Percentiles rank a stretch among this genome's conserved stretches.
Conservation (phyloP, 805 yeast species). For the Nakazawaea peltata region DNA sequence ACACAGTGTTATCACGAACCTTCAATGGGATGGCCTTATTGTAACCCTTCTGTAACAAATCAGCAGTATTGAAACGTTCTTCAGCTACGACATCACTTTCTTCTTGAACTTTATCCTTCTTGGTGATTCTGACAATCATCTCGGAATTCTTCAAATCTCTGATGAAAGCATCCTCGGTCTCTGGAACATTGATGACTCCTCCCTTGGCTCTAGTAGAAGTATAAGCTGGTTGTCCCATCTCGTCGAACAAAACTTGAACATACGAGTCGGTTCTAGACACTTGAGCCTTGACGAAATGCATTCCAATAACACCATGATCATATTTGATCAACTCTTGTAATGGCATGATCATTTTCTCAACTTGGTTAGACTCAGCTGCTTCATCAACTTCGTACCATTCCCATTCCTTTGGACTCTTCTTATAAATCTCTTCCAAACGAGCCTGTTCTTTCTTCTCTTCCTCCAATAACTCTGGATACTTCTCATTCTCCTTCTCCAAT, state of each 20-base stretch:
- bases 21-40: constrained; percentile 36
- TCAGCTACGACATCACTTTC: constrained; percentile 45
- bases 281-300: constrained; percentile 43
- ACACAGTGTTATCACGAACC: constrained; percentile 31
- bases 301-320: constrained; percentile 56
- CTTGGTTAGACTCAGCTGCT: constrained; percentile 24
- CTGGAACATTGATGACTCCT: constrained; percentile 31
- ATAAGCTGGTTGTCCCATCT: constrained; percentile 50
- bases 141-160: constrained; percentile 64
- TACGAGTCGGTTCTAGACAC: constrained; percentile 39
- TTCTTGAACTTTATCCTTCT: constrained; percentile 36
- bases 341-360: constrained; percentile 35
- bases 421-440: constrained; percentile 39
- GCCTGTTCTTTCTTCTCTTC: constrained; percentile 36
- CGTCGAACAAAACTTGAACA: constrained; percentile 60
- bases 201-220: constrained; percentile 41
- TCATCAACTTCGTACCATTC: constrained; percentile 52
- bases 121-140: constrained; percentile 48
- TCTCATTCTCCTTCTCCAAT: constrained; percentile 32
- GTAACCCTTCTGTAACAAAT: constrained; percentile 43
- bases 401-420: constrained; percentile 51
- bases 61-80: constrained; percentile 38
- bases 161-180: constrained; percentile 52
- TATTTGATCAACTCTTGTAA: constrained; percentile 44
- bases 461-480: constrained; percentile 27